Evolutionary conservation across 2,329 filamentous ascomycete genomes (phyloP).

Genomic region (Fusarium pseudonygamai): DNA sequence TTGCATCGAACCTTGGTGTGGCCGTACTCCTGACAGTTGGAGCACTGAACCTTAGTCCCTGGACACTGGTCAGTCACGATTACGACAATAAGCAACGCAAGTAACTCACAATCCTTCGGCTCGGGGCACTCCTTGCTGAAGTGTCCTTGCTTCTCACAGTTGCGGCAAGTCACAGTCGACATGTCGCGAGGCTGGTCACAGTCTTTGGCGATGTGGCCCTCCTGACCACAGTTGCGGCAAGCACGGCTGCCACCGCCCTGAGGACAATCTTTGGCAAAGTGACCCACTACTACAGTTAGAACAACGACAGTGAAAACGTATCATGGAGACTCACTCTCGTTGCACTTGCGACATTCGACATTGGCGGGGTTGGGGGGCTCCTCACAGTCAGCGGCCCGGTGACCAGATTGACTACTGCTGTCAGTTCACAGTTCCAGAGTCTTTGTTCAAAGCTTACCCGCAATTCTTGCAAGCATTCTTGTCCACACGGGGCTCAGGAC

Average conservation of each 20-base stretch:
- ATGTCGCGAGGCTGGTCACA: slow-evolving; percentile 59
- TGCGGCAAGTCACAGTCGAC: slow-evolving; percentile 64
- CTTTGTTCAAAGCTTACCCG: slow-evolving; percentile 51
- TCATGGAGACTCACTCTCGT: slow-evolving; percentile 60
- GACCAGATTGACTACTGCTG: slow-evolving; percentile 56
- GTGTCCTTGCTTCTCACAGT: slow-evolving; percentile 70
- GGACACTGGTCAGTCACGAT: slow-evolving; percentile 25
- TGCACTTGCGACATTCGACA: slow-evolving; percentile 73
- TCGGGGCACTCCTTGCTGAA: slow-evolving; percentile 70
- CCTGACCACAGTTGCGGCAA: slow-evolving; percentile 71
- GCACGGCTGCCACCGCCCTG: slow-evolving; percentile 63
- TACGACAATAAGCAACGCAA: background rate
- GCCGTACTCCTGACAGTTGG: slow-evolving; percentile 51
- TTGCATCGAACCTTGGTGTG: slow-evolving; percentile 54
- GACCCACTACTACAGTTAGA: slow-evolving; percentile 58
- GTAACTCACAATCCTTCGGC: slow-evolving; percentile 55
- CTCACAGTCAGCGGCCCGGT: slow-evolving; percentile 60
- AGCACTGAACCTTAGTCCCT: slow-evolving; percentile 54
- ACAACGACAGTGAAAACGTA: background rate
- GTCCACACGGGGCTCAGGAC: slow-evolving; percentile 68
- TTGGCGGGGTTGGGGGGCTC: slow-evolving; percentile 70
- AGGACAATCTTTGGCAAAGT: slow-evolving; percentile 72
- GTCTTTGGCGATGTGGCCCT: slow-evolving; percentile 66
- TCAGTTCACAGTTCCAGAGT: slow-evolving; percentile 15
- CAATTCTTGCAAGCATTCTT: slow-evolving; percentile 76